Conservation (phyloP, 2,329 filamentous ascomycete genomes). For the Aspergillus pseudoviridinutans region DNA sequence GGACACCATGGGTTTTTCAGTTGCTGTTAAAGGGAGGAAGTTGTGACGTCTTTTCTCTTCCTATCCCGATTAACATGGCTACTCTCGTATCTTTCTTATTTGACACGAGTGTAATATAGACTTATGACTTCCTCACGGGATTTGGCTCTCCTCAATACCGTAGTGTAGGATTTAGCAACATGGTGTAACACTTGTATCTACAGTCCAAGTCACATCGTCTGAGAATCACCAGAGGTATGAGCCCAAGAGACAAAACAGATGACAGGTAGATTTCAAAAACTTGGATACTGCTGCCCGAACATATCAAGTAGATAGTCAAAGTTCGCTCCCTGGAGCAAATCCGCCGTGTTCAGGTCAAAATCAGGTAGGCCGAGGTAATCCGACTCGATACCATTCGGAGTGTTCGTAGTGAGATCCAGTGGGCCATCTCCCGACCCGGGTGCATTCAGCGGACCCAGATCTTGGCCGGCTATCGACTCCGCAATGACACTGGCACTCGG, state of each 20-base stretch:
- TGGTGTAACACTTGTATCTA: background rate
- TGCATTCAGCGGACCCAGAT: background rate
- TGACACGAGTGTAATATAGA: constrained; percentile 28
- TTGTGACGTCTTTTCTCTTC: constrained; percentile 22
- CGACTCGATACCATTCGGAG: background rate
- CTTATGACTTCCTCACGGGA: constrained; percentile 26
- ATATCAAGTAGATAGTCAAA: constrained; percentile 31
- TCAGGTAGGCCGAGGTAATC: no score
- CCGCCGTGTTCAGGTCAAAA: constrained; percentile 26
- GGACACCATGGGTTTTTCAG: constrained; percentile 17
- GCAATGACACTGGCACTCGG: background rate
- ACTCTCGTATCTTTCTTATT: constrained; percentile 17
- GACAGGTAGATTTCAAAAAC: constrained; percentile 13
- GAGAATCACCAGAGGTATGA: background rate
- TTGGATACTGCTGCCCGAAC: constrained; percentile 30
- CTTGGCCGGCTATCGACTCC: background rate
- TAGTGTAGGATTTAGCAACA: background rate
- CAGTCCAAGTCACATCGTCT: background rate
- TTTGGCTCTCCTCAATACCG: background rate
- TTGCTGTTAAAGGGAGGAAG: constrained; percentile 21
- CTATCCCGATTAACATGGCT: constrained; percentile 7
- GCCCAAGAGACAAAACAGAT: background rate
- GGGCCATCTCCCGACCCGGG: background rate
- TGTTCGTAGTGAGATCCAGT: background rate
- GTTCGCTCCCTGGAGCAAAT: constrained; percentile 29